phyloP scores from a whole-genome alignment of 2,329 filamentous ascomycete species.

The Fusarium subtropicale region DNA sequence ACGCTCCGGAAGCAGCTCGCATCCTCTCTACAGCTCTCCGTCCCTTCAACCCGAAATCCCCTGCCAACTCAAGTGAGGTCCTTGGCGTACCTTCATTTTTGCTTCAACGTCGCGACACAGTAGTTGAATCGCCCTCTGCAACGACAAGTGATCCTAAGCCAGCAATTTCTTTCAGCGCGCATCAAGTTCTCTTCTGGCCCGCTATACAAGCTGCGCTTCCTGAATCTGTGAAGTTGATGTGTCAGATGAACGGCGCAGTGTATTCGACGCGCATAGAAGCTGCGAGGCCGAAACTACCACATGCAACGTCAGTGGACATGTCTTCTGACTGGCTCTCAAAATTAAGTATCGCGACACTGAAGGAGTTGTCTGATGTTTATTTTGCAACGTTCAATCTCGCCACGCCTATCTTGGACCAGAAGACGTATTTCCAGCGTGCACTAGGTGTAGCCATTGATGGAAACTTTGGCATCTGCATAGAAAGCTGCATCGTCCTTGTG shows the following conservation, averaged over 20 bases:
- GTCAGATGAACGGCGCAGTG: constrained; percentile 23
- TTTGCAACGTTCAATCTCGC: constrained; percentile 31
- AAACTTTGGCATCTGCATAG: constrained; percentile 25
- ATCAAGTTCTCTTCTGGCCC: constrained; percentile 28
- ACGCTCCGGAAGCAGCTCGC: not conserved
- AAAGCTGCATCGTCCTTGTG: constrained; percentile 29
- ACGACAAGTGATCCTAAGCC: constrained; percentile 7
- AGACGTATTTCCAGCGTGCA: constrained; percentile 35
- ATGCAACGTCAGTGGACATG: constrained; percentile 2
- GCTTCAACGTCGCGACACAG: constrained; percentile 1
- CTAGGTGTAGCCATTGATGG: constrained; percentile 33
- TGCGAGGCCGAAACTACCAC: constrained; percentile 10
- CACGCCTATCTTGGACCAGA: constrained; percentile 27
- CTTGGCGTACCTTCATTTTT: constrained; percentile 25
- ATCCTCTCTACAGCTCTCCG: not conserved
- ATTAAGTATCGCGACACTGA: constrained; percentile 20
- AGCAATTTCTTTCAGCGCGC: constrained; percentile 29
- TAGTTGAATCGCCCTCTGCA: constrained; percentile 12
- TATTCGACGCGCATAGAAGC: constrained; percentile 25
- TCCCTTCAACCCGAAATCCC: constrained; percentile 18
- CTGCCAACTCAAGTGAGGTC: constrained; percentile 35
- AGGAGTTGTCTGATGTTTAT: constrained; percentile 33
- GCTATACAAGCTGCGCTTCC: constrained; percentile 14
- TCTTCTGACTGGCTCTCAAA: constrained; percentile 9
- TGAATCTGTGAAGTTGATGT: constrained; percentile 26